Base-by-base conservation (phyloP, 305 asterid genomes). In the Fraxinus baroniana region DNA sequence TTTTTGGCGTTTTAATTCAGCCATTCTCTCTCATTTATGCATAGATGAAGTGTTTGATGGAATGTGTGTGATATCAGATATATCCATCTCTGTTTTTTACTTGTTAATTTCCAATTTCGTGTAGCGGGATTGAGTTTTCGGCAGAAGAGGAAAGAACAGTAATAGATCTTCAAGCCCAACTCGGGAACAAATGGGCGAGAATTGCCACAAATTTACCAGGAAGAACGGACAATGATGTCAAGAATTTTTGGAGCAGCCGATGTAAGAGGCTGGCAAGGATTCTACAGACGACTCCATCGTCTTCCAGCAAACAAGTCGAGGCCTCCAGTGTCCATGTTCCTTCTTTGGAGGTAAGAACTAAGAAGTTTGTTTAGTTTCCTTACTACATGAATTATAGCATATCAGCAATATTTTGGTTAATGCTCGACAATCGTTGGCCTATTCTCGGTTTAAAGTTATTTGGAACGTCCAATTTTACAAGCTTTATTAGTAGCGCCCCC, bases 211-310 rank as follows among this genome's bases (percentile, higher is more conserved):
- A 88, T 87, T 82, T 95, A 80, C 87, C 91, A 0, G 98, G 98
- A 49, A 88, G 98, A 90, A 95, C 98, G 0, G 98, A 95, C 83
- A 95, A 95, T 44, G 97, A 95, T 83, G 98, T 95, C 76, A 95
- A 95, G 92, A 95, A 94, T 83, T 95, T 95, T 76, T 95, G 98
- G 98, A 94, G 98, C 85, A 94, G 98, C 74, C 84, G 97, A 88
- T 91, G 87, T 82, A 95, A 95, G 88, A 91, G 97, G 82, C 84
- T 95, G 77, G 92, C 95, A 0, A 91, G 95, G 86, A 92, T 89
- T 84, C 87, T 89, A 17, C 91, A 86, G 1, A 85, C 85, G 3
- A 68, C 93, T 2, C 24, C 86, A 28, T 82, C 94, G 15, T 87
- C 90, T 32, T 84, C 94, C 52, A 85, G 32, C 74, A 86, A 83